Conservation (phyloP, 495 filamentous ascomycete genomes). For the Jackrogersella minutella region DNA sequence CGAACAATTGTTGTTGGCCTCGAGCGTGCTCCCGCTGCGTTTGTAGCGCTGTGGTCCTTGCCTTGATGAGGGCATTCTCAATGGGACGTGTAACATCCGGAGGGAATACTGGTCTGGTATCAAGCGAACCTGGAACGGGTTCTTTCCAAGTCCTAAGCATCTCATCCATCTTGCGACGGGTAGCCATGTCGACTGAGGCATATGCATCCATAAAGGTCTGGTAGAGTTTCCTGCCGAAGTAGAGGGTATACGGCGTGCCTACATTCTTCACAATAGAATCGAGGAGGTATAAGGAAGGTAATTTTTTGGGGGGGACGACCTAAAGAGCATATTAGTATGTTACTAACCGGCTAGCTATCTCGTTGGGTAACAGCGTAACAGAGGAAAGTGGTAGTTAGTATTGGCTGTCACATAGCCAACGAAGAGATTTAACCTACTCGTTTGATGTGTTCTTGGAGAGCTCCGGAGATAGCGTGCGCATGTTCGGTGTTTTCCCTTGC, state of each 20-base stretch:
- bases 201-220: slow-evolving; percentile 97
- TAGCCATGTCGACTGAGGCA: slow-evolving; percentile 78
- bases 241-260: slow-evolving; percentile 94
- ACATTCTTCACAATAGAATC: slow-evolving; percentile 99
- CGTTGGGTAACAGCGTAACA: not conserved
- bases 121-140: slow-evolving; percentile 89
- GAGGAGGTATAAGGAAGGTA: slow-evolving; percentile 95
- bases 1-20: slow-evolving; percentile 68
- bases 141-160: slow-evolving; percentile 99
- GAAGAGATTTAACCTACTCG: slow-evolving; percentile 69
- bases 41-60: slow-evolving; percentile 76
- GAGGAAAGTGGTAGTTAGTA: not conserved
- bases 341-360: not conserved
- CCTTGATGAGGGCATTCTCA: slow-evolving; percentile 91
- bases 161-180: slow-evolving; percentile 91
- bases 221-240: slow-evolving; percentile 89
- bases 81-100: slow-evolving; percentile 84
- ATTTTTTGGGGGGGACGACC: slow-evolving; percentile 83
- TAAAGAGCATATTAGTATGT: slow-evolving; percentile 53
- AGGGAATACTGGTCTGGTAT: slow-evolving; percentile 87
- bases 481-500: slow-evolving; percentile 96
- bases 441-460: slow-evolving; percentile 89
- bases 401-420: not conserved
- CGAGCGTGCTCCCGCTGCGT: slow-evolving; percentile 72
- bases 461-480: slow-evolving; percentile 87